Base-by-base conservation (phyloP, 2,329 filamentous ascomycete genomes). In the Ophiognomonia clavigignenti-juglandacearum region DNA sequence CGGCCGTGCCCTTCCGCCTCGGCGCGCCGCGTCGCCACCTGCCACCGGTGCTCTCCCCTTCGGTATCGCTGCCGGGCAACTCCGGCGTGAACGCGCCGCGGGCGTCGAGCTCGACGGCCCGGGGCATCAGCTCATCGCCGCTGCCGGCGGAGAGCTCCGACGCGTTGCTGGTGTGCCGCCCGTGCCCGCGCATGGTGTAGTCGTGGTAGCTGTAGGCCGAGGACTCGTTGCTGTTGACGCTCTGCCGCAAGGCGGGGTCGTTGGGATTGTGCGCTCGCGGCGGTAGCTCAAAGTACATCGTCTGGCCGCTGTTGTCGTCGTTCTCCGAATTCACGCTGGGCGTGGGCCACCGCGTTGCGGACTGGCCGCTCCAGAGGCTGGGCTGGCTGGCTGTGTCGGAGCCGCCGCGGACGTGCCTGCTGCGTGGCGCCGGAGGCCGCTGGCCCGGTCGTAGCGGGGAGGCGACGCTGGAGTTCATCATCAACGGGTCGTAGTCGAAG, bases 161-260 rank as follows among this genome's bases (percentile, higher is more conserved):
- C 5, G 66, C 63, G 50, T 72, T 66, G 57, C 71, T 75, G 37
- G 58, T 58, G 6, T 72, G 61, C 2, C 73, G 67, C 38, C 63
- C 61, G 44, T 73, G 72, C 9, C 43, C 43, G 40, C 57, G 53
- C n/a, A n/a, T n/a, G 8, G 46, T 47, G 38, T 56, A 55, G 3
- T 53, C 47, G 11, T 48, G 49, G 32, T 53, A 54, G 2, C 51
- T 53, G 45, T 62, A 63, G 4, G 56, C 57, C 13, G 57, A 61
- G 3, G 70, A 72, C 39, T 73, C 72, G 24, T 57, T 57, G 53
- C 65, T 71, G 23, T 52, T 55, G 41, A 55, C 32, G 48, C 51
- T 48, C 54, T 47, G 45, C 52, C 43, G 57, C 45, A 43, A 59
- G 48, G 48, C 54, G 8, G 37, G 39, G 54, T 5, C 29, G 52